Conservation (phyloP, 2,329 filamentous ascomycete species). For the Ophiosphaerella herpotricha region DNA sequence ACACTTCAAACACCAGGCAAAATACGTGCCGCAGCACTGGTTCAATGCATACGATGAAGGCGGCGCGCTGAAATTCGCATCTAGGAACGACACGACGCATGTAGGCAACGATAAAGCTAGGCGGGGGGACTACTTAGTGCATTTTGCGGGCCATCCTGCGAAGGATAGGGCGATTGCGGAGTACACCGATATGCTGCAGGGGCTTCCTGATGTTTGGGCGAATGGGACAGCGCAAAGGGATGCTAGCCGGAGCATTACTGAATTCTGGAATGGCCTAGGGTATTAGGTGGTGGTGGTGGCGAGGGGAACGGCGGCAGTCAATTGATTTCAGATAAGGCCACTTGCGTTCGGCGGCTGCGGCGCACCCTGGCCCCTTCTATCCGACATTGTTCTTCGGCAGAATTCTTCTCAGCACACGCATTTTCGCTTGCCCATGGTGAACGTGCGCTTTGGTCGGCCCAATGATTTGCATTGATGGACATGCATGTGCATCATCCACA, state of each 20-base stretch:
- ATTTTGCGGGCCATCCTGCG: slow-evolving; percentile 47
- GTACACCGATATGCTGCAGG: slow-evolving; percentile 32
- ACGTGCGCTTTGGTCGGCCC: too few relatives aligned
- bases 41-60: slow-evolving; percentile 51
- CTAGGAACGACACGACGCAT: slow-evolving; percentile 41
- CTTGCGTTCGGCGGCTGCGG: too few relatives aligned
- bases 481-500: too few relatives aligned
- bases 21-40: slow-evolving; percentile 49
- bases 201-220: slow-evolving; percentile 28
- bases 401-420: too few relatives aligned
- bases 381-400: too few relatives aligned
- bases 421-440: too few relatives aligned
- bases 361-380: too few relatives aligned
- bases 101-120: slow-evolving; percentile 43
- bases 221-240: slow-evolving; percentile 29
- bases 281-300: neutral
- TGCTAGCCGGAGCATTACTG: slow-evolving; percentile 27
- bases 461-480: too few relatives aligned
- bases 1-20: slow-evolving; percentile 38
- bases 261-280: slow-evolving; percentile 19
- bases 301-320: too few relatives aligned
- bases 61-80: slow-evolving; percentile 15
- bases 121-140: slow-evolving; percentile 50
- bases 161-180: slow-evolving; percentile 43
- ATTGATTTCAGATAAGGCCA: too few relatives aligned